Evolutionary conservation across 176 grass and related monocot genomes (phyloP), one percentile per base, ranked within the genome.

Genomic region (Phoenix roebelenii): DNA sequence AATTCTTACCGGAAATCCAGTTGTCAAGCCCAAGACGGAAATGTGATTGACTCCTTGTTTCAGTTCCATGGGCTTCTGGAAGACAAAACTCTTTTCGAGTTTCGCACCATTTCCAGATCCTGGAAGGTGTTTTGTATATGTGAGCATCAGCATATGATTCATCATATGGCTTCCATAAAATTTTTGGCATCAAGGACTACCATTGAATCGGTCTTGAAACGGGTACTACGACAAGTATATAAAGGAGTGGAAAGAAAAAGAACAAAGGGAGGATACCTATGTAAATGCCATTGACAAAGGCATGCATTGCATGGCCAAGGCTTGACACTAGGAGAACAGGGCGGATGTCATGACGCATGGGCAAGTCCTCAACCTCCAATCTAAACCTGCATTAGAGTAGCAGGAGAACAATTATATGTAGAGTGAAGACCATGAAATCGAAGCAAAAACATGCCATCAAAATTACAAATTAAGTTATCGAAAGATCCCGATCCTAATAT

Each of bases 291-390:
- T 94, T 94, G 22, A 77, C 74, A 78, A 88, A 94, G 76, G 70
- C 77, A 63, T 79, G 79, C 71, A 94, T 52, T 22, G 78, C 76
- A 63, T 96, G 86, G 15, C 77, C 66, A 49, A 56, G 72, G 54
- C 73, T 87, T 64, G 74, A 74, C 57, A 96, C 24, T 55, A 75
- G 75, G 84, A 88, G 32, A 68, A 96, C 92, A 55, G 92, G 87
- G 20, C 78, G 73, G 68, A 96, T 90, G 54, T 96, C 87, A 22
- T 22, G 51, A 58, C 92, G 87, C 71, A 90, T 82, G n/a, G 92
- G 87, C 55, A 96, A 79, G 74, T 96, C 92, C 0, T 85, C 83
- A 0, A 64, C 29, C 39, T 96, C 92, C 62, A 90, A 65, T 44
- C 67, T 68, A 63, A 96, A 85, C 55, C 92, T 96, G 79, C 48